Evolutionary conservation across 2,329 filamentous ascomycete species (phyloP).

Genomic region (Fusarium newnesense): DNA sequence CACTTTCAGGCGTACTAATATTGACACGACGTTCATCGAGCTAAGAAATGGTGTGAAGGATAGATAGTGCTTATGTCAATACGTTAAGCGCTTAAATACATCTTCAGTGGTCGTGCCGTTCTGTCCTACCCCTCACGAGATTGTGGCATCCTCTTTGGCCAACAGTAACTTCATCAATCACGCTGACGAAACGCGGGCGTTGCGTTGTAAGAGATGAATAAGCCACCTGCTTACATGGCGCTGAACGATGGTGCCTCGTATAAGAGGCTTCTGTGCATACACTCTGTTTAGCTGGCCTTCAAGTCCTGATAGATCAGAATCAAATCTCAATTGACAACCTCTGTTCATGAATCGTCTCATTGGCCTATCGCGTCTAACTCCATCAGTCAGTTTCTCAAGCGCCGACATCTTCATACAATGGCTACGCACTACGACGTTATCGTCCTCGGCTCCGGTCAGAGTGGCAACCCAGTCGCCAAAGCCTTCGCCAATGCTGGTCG

Average conservation of each 20-base stretch:
- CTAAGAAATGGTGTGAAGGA: neutral
- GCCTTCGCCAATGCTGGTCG: conserved; percentile 57
- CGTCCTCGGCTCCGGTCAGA: conserved; percentile 64
- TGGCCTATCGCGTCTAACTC: neutral
- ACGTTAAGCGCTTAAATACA: conserved; percentile 11
- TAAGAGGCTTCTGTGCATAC: neutral
- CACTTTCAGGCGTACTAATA: neutral
- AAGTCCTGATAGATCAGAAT: neutral
- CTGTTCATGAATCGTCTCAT: conserved; percentile 22
- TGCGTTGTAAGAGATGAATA: conserved; percentile 26
- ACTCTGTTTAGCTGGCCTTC: neutral
- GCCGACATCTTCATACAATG: conserved; percentile 28
- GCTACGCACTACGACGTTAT: conserved; percentile 46
- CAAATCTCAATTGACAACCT: neutral
- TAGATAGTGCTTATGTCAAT: conserved; percentile 9
- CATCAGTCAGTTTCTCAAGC: neutral
- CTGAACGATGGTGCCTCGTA: neutral
- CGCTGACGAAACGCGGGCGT: conserved; percentile 34
- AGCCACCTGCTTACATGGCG: conserved; percentile 25
- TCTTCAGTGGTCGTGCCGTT: conserved; percentile 1
- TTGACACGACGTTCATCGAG: neutral
- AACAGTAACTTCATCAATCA: conserved; percentile 19
- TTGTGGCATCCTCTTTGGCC: conserved; percentile 5
- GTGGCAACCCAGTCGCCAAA: conserved; percentile 60
- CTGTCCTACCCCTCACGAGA: conserved; percentile 39